Base-by-base conservation (phyloP, 2,329 filamentous ascomycete species). In the Incumbomyces lentus region DNA sequence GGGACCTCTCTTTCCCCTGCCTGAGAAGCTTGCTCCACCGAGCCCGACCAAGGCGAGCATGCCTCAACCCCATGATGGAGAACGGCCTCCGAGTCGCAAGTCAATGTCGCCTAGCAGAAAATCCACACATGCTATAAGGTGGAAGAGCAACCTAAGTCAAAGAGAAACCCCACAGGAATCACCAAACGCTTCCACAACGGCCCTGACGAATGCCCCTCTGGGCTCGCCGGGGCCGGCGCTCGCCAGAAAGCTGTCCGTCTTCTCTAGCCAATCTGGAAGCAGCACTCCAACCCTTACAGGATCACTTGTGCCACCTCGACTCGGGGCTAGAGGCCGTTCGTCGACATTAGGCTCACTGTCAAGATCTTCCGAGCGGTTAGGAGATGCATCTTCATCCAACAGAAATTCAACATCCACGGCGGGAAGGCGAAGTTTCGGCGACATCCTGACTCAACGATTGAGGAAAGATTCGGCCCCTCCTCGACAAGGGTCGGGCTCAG, bases 351-450 rank as follows among this genome's bases (percentile, higher is more conserved):
- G 85, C 58, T 96, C 90, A 1, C 65, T 90, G 36, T 75, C 78
- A 45, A 86, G 82, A 1, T 79, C 81, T 45, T 85, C 83, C 30
- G 78, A 81, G 45, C 49, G 44, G 17, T 71, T 78, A 6, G 79
- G 82, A 2, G 80, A 81, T 3, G 76, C 77, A 18, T 60, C 64
- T 8, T 67, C 64, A 3, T 73, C 71, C 2, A 72, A 69, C 2
- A 75, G 88, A 43, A 89, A 80, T 5, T 95, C 89, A 1, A 86
- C 83, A 1, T 95, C 87, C 0, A 90, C 83, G 0, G 74, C 69
- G n/a, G 88, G 89, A 4, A 78, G 92, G 46, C 92, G 89, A 65
- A 96, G 90, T 64, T 87, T 98, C 57, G 87, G 89, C 44, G 92
- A 95, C 55, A 70, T 96, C 16, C 81, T 98, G 58, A 82, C 79